Base-by-base conservation (phyloP, 2,329 filamentous ascomycete genomes). In the Colletotrichum paranaense region DNA sequence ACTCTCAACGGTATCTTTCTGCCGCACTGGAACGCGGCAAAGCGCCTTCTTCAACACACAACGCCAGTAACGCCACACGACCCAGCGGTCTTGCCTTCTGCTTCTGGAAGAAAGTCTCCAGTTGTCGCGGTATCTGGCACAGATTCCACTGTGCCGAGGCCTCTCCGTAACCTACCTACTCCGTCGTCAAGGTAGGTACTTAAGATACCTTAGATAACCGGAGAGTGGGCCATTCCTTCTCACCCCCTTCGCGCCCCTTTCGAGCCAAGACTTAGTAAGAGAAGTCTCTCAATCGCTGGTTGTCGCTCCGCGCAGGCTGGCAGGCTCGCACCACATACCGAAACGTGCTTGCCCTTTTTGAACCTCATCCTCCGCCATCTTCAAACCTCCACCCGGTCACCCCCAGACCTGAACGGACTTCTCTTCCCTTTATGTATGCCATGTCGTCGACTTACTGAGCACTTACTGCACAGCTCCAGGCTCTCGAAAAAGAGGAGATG, bases 51-150 rank as follows among this genome's bases (percentile, higher is more conserved):
- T 60, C 70, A 62, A 22, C 55, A 57, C 55, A 46, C 32, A 26
- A 16, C 42, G 42, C 42, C 42, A 49, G 42, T 49, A 62, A 42
- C 67, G 70, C 70, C 67, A 70, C 67, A 66, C 28, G 24, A 30
- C 57, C 42, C 32, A 28, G 56, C 71, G 60, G 71, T 59, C 71
- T 57, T 73, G 60, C 67, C 35, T 70, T 56, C 70, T 66, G 35
- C 60, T 70, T 73, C 60, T 62, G 67, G 67, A 70, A 70, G 38
- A 60, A 49, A 49, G 42, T 22, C 42, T 22, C n/a, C 58, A 49
- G 35, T 42, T n/a, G 55, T 73, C 60, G 52, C 49, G 22, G 66
- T 71, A 65, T 62, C 56, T 73, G 67, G 67, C 57, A 73, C 56
- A 57, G 16, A 60, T 49, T 30, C 71, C 62, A 73, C 71, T 35